Evolutionary conservation across 805 yeast species (phyloP).

Genomic region (Candida stauntonica): DNA sequence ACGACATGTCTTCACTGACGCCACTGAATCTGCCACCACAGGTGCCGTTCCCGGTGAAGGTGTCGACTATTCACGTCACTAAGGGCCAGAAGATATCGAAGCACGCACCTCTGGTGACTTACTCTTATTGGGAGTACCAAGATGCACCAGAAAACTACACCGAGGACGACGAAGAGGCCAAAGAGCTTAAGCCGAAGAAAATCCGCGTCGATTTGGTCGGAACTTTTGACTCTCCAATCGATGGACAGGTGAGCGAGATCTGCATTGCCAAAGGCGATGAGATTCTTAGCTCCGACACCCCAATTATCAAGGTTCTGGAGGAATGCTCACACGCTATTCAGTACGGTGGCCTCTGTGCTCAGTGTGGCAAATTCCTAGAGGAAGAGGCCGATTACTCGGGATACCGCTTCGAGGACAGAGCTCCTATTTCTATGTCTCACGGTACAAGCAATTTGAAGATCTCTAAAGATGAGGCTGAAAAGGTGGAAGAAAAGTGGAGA

Average conservation of each 20-base stretch:
- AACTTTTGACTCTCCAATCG: constrained; percentile 77
- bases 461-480: constrained; percentile 79
- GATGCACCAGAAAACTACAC: constrained; percentile 28
- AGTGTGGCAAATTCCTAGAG: constrained; percentile 79
- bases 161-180: constrained; percentile 22
- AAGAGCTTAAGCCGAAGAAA: constrained; percentile 21
- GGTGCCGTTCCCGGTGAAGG: constrained; percentile 37
- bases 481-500: constrained; percentile 68
- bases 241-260: constrained; percentile 57
- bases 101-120: constrained; percentile 35
- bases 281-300: constrained; percentile 41
- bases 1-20: constrained; percentile 20
- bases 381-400: constrained; percentile 74
- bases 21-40: constrained; percentile 23
- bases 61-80: constrained; percentile 30
- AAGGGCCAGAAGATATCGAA: constrained; percentile 32
- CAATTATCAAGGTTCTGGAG: constrained; percentile 59
- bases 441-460: constrained; percentile 81
- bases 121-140: constrained; percentile 43
- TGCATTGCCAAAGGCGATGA: constrained; percentile 55
- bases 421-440: constrained; percentile 86
- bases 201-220: constrained; percentile 64
- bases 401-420: constrained; percentile 50
- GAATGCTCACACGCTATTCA: constrained; percentile 92
- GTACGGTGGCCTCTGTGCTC: constrained; percentile 90